Conservation (phyloP, 192 early-diverging fungal genomes). For the Diversispora eburnea region DNA sequence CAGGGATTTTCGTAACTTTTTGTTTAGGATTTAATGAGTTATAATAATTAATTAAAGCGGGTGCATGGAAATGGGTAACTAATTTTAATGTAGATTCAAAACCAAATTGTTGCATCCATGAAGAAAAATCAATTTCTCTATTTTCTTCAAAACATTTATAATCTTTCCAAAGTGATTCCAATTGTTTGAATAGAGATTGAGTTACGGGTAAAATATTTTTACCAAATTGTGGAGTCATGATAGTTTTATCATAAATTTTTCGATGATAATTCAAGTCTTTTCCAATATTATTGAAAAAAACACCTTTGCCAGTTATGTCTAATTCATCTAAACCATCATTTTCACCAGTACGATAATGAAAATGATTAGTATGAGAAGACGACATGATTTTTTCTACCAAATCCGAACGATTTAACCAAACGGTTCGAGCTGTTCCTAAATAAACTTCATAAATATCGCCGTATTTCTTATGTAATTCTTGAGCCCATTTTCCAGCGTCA, state of each 20-base stretch:
- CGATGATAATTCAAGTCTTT: not conserved
- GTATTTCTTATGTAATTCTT: not conserved
- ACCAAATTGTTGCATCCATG: not conserved
- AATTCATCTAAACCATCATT: slow-evolving; percentile 4
- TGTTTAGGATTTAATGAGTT: not conserved
- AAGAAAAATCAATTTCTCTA: not conserved
- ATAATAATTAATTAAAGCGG: not conserved
- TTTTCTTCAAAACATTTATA: not conserved
- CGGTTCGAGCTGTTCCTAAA: not conserved
- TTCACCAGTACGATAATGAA: not conserved
- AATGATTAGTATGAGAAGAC: not conserved
- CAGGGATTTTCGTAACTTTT: not conserved
- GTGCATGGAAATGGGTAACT: not conserved
- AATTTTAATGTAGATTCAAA: not conserved
- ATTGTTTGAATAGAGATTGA: not conserved
- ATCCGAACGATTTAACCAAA: not conserved
- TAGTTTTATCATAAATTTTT: not conserved
- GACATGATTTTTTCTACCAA: not conserved
- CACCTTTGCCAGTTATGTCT: not conserved
- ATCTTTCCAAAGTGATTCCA: not conserved
- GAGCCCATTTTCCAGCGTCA: not conserved
- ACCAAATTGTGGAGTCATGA: not conserved
- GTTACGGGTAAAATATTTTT: not conserved
- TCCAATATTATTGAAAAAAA: not conserved
- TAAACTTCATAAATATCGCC: slow-evolving; percentile 22